Evolutionary conservation across 2,329 filamentous ascomycete genomes (phyloP), one percentile per base, ranked within the genome.

Genomic region (Scedosporium boydii): DNA sequence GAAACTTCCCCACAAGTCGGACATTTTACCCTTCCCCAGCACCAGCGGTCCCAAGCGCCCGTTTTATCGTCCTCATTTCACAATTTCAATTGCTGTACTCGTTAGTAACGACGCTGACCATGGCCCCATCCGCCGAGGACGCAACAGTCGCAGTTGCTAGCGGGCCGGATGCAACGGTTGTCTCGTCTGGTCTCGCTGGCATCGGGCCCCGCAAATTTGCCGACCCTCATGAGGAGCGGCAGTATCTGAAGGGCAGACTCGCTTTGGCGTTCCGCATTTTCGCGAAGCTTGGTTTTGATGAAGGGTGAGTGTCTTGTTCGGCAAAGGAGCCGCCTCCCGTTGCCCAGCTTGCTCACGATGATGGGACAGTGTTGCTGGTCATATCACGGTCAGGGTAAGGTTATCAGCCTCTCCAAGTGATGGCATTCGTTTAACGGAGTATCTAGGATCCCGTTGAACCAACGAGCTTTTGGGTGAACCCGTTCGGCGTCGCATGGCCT

Each of bases 381-480:
- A 55, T 23, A 55, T 55, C 51, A 55, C 51, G 3, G 51, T 55
- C 18, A 55, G 51, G 21, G 51, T 55, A 23, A 2, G 51, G 7
- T 16, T 4, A 23, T 23, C 23, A 29, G 12, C 18, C 2, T 3
- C 3, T 55, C 2, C 2, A 6, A 16, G 21, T 16, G 12, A 14
- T 14, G 18, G 18, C 5, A 55, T 14, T 12, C n/a, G 84, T 87
- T 87, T 87, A 66, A 87, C 83, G 2, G 68, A 85, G n/a, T 76
- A 83, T n/a, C 3, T 6, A 55, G 51, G 70, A 87, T 65, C 85
- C 85, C 0, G 80, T 88, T 10, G 81, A 87, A 56, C 82, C 83
- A 0, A 73, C 75, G 2, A 84, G 80, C 0, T 87, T 88, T 74
- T 88, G 85, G 86, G 83, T 89, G 4, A 88, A 88, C 66, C 86